Conservation (phyloP, 768 basidiomycete species). For the Kwoniella mangroviensis region DNA sequence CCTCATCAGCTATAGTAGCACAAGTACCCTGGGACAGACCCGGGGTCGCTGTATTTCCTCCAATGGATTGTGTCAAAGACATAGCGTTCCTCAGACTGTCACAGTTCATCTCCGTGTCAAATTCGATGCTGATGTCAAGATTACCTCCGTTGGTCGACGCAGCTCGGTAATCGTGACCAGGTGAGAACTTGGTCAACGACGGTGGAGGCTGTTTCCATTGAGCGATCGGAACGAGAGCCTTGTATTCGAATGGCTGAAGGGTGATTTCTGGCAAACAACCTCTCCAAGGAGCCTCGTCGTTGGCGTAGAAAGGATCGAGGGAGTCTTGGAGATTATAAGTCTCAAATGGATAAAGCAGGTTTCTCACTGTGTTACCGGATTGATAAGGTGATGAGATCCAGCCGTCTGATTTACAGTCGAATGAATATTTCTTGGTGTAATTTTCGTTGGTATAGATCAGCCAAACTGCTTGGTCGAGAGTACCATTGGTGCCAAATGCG, state of each 20-base stretch:
- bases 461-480: slow-evolving; percentile 73
- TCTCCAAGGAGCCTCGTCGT: slow-evolving; percentile 67
- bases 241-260: slow-evolving; percentile 78
- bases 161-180: slow-evolving; percentile 84
- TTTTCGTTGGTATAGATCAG: slow-evolving; percentile 87
- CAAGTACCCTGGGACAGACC: slow-evolving; percentile 59
- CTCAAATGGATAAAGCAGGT: slow-evolving; percentile 84
- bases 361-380: slow-evolving; percentile 68
- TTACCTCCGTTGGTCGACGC: slow-evolving; percentile 63
- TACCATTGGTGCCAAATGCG: slow-evolving; percentile 62
- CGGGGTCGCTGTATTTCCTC: slow-evolving; percentile 67
- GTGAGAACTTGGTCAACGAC: slow-evolving; percentile 75
- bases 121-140: slow-evolving; percentile 77
- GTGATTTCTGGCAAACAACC: slow-evolving; percentile 74
- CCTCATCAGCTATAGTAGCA: slow-evolving; percentile 60
- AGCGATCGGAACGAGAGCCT: slow-evolving; percentile 71
- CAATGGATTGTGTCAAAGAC: slow-evolving; percentile 71
- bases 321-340: slow-evolving; percentile 73
- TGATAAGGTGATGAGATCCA: slow-evolving; percentile 84
- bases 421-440: slow-evolving; percentile 67
- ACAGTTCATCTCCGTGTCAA: slow-evolving; percentile 78
- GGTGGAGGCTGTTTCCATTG: slow-evolving; percentile 76
- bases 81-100: slow-evolving; percentile 68
- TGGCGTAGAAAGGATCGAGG: slow-evolving; percentile 66
- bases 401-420: slow-evolving; percentile 63